Evolutionary conservation across 1,284 basidiomycete species (phyloP).

Genomic region (Ganoderma meredithae): DNA sequence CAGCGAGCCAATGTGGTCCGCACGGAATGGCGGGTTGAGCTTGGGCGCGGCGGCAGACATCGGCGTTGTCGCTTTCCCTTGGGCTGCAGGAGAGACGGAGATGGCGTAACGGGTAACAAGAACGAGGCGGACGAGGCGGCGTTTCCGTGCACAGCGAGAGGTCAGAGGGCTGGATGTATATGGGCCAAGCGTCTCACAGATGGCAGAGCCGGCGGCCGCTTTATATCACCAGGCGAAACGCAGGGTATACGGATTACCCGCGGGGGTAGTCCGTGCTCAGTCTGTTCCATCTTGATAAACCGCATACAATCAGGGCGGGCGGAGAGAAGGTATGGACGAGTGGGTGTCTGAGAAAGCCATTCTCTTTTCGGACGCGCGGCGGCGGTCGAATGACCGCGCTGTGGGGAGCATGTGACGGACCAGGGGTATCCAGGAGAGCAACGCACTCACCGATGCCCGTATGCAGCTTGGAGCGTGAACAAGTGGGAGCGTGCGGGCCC

Average conservation of each 20-base stretch:
- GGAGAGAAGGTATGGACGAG: constrained; percentile 21
- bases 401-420: not conserved
- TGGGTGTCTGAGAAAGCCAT: constrained; percentile 6
- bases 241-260: constrained; percentile 23
- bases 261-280: constrained; percentile 6
- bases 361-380: not conserved
- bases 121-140: not conserved
- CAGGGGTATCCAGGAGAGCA: not conserved
- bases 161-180: constrained; percentile 6
- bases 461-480: not conserved
- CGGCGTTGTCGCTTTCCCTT: not conserved
- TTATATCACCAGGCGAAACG: constrained; percentile 16
- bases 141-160: not conserved
- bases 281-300: constrained; percentile 24
- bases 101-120: too few relatives aligned
- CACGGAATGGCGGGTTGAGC: constrained; percentile 48
- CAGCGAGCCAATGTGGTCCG: constrained; percentile 55
- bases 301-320: constrained; percentile 19
- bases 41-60: constrained; percentile 32
- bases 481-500: constrained; percentile 4
- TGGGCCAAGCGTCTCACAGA: constrained; percentile 20
- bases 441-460: not conserved
- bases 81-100: not conserved
- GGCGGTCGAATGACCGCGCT: not conserved
- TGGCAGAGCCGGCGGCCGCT: constrained; percentile 21